Conservation (phyloP, 1,284 basidiomycete genomes). For the Cryptococcus amylolentus region DNA sequence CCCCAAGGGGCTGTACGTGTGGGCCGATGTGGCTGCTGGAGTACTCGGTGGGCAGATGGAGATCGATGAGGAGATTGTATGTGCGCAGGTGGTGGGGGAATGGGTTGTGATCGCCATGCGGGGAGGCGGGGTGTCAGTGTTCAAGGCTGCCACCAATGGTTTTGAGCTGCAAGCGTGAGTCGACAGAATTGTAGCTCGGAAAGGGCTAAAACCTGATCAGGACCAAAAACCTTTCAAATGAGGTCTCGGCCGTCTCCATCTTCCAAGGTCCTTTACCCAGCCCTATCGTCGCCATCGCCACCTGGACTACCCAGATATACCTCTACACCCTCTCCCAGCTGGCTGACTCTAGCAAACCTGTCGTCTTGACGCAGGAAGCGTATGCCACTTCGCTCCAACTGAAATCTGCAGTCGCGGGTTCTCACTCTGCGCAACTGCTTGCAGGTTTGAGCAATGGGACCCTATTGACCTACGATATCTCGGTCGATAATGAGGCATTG, state of each 20-base stretch:
- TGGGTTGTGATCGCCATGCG: conserved; percentile 65
- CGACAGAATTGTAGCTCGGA: not conserved
- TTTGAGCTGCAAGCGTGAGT: conserved; percentile 16
- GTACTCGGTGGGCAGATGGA: not conserved
- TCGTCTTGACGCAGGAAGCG: conserved; percentile 11
- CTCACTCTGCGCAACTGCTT: conserved; percentile 60
- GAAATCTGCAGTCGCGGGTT: conserved; percentile 5
- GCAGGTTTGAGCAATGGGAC: conserved; percentile 77
- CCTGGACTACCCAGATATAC: conserved; percentile 71
- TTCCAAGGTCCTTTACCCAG: conserved; percentile 3
- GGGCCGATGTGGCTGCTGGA: conserved; percentile 36
- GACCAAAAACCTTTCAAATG: conserved; percentile 1
- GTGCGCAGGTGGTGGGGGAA: conserved; percentile 62
- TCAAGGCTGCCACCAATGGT: conserved; percentile 50
- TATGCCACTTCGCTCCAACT: conserved; percentile 42
- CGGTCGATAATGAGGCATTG: conserved; percentile 14
- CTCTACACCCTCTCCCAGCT: conserved; percentile 58
- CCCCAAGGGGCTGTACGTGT: conserved; percentile 55
- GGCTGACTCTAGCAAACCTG: conserved; percentile 22
- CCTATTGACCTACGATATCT: conserved; percentile 60
- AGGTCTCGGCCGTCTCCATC: conserved; percentile 36
- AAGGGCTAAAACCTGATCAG: not conserved
- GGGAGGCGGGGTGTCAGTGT: conserved; percentile 57
- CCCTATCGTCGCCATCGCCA: conserved; percentile 58
- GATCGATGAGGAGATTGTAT: conserved; percentile 57